Conservation (phyloP, 2,329 filamentous ascomycete genomes). For the Furcasterigmium furcatum region DNA sequence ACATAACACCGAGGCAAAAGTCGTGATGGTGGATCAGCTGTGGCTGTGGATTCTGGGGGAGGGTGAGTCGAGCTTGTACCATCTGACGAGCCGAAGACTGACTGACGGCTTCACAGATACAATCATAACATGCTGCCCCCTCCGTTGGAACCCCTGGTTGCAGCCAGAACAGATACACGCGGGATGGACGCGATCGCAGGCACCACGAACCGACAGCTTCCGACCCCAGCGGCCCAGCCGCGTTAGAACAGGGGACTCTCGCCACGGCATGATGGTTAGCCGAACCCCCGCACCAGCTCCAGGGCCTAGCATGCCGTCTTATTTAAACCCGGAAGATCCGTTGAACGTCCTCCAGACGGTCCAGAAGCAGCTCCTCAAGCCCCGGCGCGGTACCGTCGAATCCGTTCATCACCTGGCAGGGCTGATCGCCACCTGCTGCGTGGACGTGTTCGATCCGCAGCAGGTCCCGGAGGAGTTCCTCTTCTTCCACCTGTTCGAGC, state of each 20-base stretch:
- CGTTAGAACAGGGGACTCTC: too few relatives aligned
- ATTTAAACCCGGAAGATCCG: too few relatives aligned
- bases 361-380: constrained; percentile 17
- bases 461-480: constrained; percentile 1
- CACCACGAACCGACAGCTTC: too few relatives aligned
- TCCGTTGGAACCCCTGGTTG: constrained; percentile 23
- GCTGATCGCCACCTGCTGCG: constrained; percentile 7
- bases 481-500: constrained; percentile 10
- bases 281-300: too few relatives aligned
- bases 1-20: constrained; percentile 1
- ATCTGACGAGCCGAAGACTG: constrained; percentile 4
- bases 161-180: too few relatives aligned
- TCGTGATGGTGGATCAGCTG: constrained; percentile 16
- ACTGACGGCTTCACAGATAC: constrained; percentile 22
- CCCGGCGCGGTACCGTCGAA: constrained; percentile 1
- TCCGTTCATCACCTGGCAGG: constrained; percentile 8
- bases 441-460: constrained; percentile 8
- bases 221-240: too few relatives aligned
- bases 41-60: constrained; percentile 40
- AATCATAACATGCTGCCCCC: constrained; percentile 32
- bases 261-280: too few relatives aligned
- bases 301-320: too few relatives aligned
- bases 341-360: constrained; percentile 31
- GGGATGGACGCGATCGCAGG: too few relatives aligned
- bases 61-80: constrained; percentile 13